These are phyloP conservation scores for Arxiozyma heterogenica DNA, from an alignment of 1,139 yeast species.

Conservation along the genomic window DNA sequence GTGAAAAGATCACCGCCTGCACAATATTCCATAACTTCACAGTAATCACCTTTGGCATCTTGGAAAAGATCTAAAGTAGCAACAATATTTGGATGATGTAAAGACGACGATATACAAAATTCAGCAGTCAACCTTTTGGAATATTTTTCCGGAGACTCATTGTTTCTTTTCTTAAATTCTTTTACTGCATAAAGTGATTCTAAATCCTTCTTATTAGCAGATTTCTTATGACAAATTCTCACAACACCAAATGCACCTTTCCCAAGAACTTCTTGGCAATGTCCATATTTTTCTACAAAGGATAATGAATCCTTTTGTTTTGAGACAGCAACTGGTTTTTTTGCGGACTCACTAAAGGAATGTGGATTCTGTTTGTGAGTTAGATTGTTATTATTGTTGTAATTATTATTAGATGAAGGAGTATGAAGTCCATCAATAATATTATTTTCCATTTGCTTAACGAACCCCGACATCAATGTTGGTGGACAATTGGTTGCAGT, in stretches of 20 bases:
- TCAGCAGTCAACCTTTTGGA: conserved; percentile 72
- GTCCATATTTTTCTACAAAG: conserved; percentile 64
- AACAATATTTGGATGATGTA: conserved; percentile 73
- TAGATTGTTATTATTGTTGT: too few species aligned
- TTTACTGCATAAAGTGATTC: conserved; percentile 70
- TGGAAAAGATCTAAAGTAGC: conserved; percentile 78
- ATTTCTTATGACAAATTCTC: conserved; percentile 54
- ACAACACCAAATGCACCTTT: conserved; percentile 83
- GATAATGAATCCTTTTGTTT: conserved; percentile 20
- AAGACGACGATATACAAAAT: conserved; percentile 74
- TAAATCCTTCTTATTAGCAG: conserved; percentile 30
- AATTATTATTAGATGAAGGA: neutral
- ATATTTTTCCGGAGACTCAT: conserved; percentile 52
- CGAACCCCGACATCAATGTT: conserved; percentile 71
- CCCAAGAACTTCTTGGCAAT: conserved; percentile 73
- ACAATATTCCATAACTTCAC: conserved; percentile 96
- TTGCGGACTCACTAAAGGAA: neutral
- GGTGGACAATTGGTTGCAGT: conserved; percentile 42
- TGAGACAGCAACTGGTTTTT: neutral
- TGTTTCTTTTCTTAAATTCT: conserved; percentile 53
- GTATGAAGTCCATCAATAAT: neutral
- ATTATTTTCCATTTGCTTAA: conserved; percentile 45
- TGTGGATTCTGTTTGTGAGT: neutral
- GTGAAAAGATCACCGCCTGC: conserved; percentile 92
- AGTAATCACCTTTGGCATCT: conserved; percentile 86